phyloP scores from a whole-genome alignment of 1,139 yeast genomes.

The Zygosaccharomyces sapae region DNA sequence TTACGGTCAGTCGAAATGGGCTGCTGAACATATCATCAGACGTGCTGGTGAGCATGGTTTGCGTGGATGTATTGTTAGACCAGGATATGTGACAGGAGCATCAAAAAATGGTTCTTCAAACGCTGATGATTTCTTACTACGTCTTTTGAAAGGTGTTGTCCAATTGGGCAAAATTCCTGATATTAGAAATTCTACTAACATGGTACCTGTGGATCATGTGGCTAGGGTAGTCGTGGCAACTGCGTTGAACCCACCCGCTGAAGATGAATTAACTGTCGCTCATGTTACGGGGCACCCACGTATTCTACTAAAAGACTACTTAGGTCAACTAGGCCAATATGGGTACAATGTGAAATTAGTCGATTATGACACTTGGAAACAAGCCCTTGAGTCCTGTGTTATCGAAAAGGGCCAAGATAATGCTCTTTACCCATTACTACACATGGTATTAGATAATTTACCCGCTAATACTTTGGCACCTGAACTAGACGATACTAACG shows the following conservation, averaged over 20 bases:
- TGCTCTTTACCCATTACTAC: slow-evolving; percentile 88
- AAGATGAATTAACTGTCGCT: slow-evolving; percentile 59
- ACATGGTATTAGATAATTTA: slow-evolving; percentile 86
- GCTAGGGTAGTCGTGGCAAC: slow-evolving; percentile 86
- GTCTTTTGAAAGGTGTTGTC: slow-evolving; percentile 91
- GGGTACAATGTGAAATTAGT: slow-evolving; percentile 65
- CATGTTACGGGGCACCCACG: slow-evolving; percentile 99
- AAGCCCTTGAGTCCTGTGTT: slow-evolving; percentile 69
- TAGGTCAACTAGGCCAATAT: slow-evolving; percentile 58
- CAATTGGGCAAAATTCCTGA: slow-evolving; percentile 85
- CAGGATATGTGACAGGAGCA: slow-evolving; percentile 93
- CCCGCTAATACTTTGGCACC: slow-evolving; percentile 94
- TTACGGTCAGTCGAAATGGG: slow-evolving; percentile 97
- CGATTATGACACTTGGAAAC: slow-evolving; percentile 78
- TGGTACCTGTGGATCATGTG: slow-evolving; percentile 98
- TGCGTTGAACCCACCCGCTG: slow-evolving; percentile 68
- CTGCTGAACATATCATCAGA: slow-evolving; percentile 84
- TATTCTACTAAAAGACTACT: slow-evolving; percentile 68
- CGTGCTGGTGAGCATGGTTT: slow-evolving; percentile 84
- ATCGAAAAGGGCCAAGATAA: slow-evolving; percentile 66
- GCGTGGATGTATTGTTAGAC: slow-evolving; percentile 84
- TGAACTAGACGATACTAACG: slow-evolving; percentile 82
- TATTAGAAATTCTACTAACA: slow-evolving; percentile 81
- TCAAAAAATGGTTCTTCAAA: slow-evolving; percentile 80
- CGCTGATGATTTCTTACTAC: slow-evolving; percentile 90